phyloP scores from a whole-genome alignment of 2,329 filamentous ascomycete genomes.

The Fusarium sp. region DNA sequence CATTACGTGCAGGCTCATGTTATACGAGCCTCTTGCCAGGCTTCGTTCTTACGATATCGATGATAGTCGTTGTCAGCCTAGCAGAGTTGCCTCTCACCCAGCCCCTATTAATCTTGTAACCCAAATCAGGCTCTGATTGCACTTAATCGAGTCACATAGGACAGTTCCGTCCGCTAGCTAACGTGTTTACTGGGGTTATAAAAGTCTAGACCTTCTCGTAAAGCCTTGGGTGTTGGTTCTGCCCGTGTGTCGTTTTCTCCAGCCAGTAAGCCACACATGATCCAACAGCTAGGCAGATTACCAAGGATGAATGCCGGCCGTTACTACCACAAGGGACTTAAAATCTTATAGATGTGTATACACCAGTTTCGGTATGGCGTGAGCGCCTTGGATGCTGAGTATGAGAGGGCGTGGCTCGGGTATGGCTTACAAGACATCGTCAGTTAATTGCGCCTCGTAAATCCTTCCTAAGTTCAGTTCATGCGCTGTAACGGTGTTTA shows the following conservation, averaged over 20 bases:
- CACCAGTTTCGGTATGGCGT: too few species aligned
- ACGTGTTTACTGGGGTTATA: not conserved
- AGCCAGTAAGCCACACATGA: slow-evolving; percentile 12
- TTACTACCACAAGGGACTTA: too few species aligned
- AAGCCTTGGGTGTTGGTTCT: not conserved
- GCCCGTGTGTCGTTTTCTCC: not conserved
- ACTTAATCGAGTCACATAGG: not conserved
- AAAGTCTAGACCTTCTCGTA: not conserved
- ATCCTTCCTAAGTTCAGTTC: not conserved
- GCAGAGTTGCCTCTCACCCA: too few species aligned
- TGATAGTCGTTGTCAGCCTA: too few species aligned
- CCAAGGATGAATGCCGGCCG: not conserved
- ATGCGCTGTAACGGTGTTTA: not conserved
- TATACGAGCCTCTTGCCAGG: too few species aligned
- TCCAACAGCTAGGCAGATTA: not conserved
- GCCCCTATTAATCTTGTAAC: too few species aligned
- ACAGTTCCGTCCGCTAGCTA: not conserved
- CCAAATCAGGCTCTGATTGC: not conserved
- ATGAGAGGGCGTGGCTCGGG: too few species aligned
- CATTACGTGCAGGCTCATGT: too few species aligned
- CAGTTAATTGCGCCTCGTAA: not conserved
- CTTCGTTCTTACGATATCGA: too few species aligned
- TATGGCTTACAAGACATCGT: not conserved
- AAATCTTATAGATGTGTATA: too few species aligned
- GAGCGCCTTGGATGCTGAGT: too few species aligned